Evolutionary conservation across 106 monocot genomes (phyloP).

Genomic region (Dendrobium nobile): DNA sequence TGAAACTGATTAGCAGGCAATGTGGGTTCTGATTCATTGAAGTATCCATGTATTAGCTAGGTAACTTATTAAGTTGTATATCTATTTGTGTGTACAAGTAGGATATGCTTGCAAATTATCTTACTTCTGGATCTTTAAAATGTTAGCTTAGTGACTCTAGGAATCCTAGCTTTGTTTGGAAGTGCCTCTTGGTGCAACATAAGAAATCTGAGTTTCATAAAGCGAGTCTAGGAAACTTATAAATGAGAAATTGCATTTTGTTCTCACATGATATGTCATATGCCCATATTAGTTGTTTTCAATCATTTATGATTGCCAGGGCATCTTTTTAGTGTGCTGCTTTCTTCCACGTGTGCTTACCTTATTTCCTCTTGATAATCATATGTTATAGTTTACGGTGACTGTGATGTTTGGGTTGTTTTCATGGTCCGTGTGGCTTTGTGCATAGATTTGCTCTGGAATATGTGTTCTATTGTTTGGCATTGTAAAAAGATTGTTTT

Average conservation of each 20-base stretch:
- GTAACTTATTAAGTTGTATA: no score
- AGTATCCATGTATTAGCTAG: neutral
- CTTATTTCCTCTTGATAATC: neutral
- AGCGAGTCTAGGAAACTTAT: no score
- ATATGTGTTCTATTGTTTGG: neutral
- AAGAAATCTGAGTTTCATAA: no score
- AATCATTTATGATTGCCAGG: neutral
- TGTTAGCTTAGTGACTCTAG: neutral
- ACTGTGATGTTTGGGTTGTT: neutral
- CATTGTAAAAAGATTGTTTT: neutral
- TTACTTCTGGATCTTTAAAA: no score
- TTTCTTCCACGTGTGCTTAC: neutral
- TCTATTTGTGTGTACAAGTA: no score
- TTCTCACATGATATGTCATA: neutral
- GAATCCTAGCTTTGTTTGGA: neutral
- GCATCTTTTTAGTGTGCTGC: neutral
- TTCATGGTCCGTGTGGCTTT: neutral
- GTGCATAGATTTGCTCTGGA: neutral
- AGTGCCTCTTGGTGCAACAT: neutral
- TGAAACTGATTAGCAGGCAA: neutral
- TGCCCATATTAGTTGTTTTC: neutral
- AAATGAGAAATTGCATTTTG: no score
- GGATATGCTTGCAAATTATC: no score
- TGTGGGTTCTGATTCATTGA: neutral
- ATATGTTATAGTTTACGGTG: neutral